Evolutionary conservation across 1,139 yeast genomes (phyloP), one percentile per base, ranked within the genome.

Genomic region (Saccharomyces hybrid): DNA sequence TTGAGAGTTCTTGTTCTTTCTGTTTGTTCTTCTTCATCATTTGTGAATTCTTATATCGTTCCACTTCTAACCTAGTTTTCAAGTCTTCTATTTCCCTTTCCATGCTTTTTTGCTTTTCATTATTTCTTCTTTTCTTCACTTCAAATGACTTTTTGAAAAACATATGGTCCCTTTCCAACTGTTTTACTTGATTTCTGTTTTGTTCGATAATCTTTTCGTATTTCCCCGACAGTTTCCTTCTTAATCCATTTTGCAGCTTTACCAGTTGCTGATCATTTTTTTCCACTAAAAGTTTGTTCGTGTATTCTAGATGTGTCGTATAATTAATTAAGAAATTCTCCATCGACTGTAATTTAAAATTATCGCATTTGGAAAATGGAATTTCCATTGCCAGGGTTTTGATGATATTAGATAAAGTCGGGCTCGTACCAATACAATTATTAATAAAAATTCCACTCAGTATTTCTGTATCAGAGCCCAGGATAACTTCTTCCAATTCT

Each of bases 391-490:
- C 74, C 53, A 78, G 65, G 14, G 70, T 62, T 57, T 73, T 73
- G 28, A 78, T 73, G 1, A 79, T 73, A n/a, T 66, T 67, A 50
- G 76, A 84, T 53, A 85, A 70, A 42, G 75, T 76, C 5, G 79
- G 72, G 34, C 83, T 74, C 49, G 79, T 77, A 5, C 81, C 75
- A 27, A 83, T 77, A 44, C 82, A 81, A 16, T 85, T 78, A 64
- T 82, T 83, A 62, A 78, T 78, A 65, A 80, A 82, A 48, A 82
- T 76, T 1, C 89, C 89, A 26, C 83, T 76, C 48, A 80, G 73
- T 6, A 78, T 74, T 55, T 76, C 76, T 28, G 79, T 75, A 53
- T 79, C 76, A 38, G 81, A 73, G 2, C 84, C 83, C 55, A 82
- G 67, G 11, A 84, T 71, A 50, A 77, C 73, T 54, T 83, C 85